Percentiles rank a stretch among this genome's conserved stretches.
These are phyloP conservation scores for Pyropia yezoensis DNA, from an alignment of 23 red algal species.

Conservation along the genomic window DNA sequence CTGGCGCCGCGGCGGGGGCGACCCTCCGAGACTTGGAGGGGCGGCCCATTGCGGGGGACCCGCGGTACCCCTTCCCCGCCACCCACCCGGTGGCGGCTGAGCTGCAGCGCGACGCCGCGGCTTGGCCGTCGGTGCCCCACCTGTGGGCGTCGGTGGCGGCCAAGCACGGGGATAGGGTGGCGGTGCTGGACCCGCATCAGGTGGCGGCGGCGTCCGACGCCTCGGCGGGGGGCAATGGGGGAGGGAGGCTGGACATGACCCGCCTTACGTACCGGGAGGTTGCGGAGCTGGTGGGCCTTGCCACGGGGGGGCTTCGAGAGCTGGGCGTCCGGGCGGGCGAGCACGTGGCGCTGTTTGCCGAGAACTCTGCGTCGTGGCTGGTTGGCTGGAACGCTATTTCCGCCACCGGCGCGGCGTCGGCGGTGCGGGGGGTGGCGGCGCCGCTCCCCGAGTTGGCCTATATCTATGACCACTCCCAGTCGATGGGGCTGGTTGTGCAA, in stretches of 20 bases:
- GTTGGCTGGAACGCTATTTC: slow-evolving; percentile 74
- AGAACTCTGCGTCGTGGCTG: slow-evolving; percentile 85
- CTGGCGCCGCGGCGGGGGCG: too few species aligned
- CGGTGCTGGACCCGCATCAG: too few species aligned
- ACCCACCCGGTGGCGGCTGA: too few species aligned
- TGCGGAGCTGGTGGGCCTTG: slow-evolving; percentile 12
- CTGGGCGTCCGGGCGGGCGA: slow-evolving; percentile 38
- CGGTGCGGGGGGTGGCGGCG: slow-evolving; percentile 82
- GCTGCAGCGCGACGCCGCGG: too few species aligned
- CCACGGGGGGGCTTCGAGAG: slow-evolving; percentile 42
- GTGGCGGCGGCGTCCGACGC: too few species aligned
- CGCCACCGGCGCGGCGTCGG: slow-evolving; percentile 57
- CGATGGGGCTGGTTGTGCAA: slow-evolving; percentile 63
- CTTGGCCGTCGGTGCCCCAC: too few species aligned
- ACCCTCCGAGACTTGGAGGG: too few species aligned
- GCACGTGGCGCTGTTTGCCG: slow-evolving; percentile 67
- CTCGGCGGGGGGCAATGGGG: too few species aligned
- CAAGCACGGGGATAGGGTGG: too few species aligned
- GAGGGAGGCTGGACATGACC: not conserved
- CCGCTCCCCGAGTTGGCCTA: slow-evolving; percentile 70
- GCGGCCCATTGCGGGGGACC: too few species aligned
- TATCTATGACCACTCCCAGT: slow-evolving; percentile 69
- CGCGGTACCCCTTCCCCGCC: too few species aligned
- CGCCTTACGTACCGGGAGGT: slow-evolving; percentile 46
- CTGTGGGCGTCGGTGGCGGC: too few species aligned